phyloP scores from a whole-genome alignment of 768 basidiomycete genomes.

The Auriscalpium orientale region DNA sequence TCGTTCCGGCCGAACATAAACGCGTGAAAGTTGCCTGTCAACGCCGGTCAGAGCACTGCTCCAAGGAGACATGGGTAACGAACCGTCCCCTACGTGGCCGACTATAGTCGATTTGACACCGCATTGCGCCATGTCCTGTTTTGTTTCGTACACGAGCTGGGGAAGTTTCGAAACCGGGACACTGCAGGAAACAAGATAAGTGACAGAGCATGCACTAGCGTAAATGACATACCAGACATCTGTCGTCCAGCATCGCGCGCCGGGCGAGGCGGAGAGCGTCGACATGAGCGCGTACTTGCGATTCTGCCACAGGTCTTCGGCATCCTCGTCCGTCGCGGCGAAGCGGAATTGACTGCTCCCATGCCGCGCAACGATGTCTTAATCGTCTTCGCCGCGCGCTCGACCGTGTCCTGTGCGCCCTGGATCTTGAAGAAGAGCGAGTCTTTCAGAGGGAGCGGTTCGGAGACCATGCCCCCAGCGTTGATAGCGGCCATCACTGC shows the following conservation, averaged over 20 bases:
- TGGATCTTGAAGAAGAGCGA: constrained; percentile 91
- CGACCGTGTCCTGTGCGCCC: constrained; percentile 54
- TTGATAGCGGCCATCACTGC: too few relatives aligned
- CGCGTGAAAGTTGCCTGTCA: constrained; percentile 42
- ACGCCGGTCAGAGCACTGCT: not conserved
- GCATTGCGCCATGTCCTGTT: constrained; percentile 35
- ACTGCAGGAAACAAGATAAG: too few relatives aligned
- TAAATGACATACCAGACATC: constrained; percentile 86
- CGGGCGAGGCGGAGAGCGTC: constrained; percentile 57
- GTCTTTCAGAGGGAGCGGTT: constrained; percentile 66
- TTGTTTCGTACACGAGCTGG: constrained; percentile 33
- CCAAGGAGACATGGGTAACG: too few relatives aligned
- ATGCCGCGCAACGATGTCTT: constrained; percentile 59
- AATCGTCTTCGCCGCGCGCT: too few relatives aligned
- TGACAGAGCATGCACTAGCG: not conserved
- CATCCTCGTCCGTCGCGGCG: constrained; percentile 68
- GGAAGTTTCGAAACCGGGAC: constrained; percentile 30
- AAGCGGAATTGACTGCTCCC: constrained; percentile 58
- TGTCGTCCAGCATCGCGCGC: constrained; percentile 71
- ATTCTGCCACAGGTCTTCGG: constrained; percentile 73
- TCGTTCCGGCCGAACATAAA: constrained; percentile 52
- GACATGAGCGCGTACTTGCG: constrained; percentile 79
- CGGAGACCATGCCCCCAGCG: too few relatives aligned
- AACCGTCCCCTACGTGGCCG: constrained; percentile 37
- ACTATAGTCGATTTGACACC: constrained; percentile 37